Conservation (phyloP, 768 basidiomycete genomes). For the Suillus ampliporus region DNA sequence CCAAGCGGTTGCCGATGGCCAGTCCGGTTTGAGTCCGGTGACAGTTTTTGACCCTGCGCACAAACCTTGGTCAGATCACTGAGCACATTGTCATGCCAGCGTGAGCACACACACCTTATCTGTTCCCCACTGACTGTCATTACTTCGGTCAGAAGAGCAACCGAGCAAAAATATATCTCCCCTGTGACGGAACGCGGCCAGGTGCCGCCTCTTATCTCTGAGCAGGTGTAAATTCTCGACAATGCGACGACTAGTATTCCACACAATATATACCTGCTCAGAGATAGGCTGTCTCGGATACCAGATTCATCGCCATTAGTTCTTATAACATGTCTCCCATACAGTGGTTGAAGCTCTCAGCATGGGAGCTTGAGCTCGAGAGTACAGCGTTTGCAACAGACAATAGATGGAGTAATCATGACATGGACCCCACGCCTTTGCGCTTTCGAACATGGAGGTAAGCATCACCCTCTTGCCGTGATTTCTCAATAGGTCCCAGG, state of each 20-base stretch:
- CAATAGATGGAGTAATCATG: slow-evolving; percentile 70
- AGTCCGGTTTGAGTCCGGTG: too few species aligned
- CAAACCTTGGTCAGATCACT: not conserved
- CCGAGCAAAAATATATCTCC: not conserved
- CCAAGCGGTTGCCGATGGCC: too few species aligned
- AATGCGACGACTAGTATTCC: too few species aligned
- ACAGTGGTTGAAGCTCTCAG: slow-evolving; percentile 37
- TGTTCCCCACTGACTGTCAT: not conserved
- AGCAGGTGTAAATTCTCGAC: too few species aligned
- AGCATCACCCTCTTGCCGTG: slow-evolving; percentile 10
- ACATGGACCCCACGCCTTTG: slow-evolving; percentile 77
- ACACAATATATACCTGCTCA: slow-evolving; percentile 1
- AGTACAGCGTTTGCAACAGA: slow-evolving; percentile 62
- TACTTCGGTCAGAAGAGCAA: not conserved
- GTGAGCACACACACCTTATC: not conserved
- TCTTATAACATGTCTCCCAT: slow-evolving; percentile 5
- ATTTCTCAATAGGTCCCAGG: not conserved
- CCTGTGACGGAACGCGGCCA: not conserved
- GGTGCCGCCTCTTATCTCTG: too few species aligned
- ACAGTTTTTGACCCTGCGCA: not conserved
- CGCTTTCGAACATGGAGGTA: slow-evolving; percentile 64
- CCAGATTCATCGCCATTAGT: not conserved
- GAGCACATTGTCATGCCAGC: not conserved
- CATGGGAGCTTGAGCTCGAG: slow-evolving; percentile 56
- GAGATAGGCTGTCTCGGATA: not conserved